Percentiles rank a stretch among this genome's conserved stretches.
Conservation (phyloP, 371 early-diverging fungal species). For the Umbelopsis sp. region DNA sequence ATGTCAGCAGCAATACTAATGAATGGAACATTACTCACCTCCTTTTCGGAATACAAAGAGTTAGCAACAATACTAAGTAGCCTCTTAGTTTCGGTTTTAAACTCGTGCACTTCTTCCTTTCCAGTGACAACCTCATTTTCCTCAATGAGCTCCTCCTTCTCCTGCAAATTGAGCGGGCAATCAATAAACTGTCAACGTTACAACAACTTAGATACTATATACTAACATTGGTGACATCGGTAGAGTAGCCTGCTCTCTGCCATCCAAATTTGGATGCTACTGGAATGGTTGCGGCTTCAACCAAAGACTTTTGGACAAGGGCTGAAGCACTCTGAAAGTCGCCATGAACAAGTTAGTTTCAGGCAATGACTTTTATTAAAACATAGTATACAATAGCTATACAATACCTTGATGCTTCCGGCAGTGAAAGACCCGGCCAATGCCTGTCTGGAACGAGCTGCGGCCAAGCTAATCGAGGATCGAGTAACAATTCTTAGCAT, state of each 20-base stretch:
- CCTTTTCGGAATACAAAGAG: constrained; percentile 88
- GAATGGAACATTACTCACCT: constrained; percentile 43
- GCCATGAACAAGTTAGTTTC: not conserved
- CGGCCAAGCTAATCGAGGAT: not conserved
- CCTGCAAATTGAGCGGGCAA: not conserved
- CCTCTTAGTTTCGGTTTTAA: constrained; percentile 86
- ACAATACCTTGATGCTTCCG: constrained; percentile 11
- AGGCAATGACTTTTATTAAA: not conserved
- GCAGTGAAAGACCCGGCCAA: constrained; percentile 2
- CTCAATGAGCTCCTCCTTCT: constrained; percentile 5
- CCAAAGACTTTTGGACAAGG: not conserved
- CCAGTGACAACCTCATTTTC: constrained; percentile 41
- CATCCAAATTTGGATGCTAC: not conserved
- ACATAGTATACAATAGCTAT: not conserved
- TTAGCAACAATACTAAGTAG: constrained; percentile 86
- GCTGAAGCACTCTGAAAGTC: constrained; percentile 4
- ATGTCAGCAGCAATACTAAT: no score
- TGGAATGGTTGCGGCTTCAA: constrained; percentile 6
- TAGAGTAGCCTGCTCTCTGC: constrained; percentile 1
- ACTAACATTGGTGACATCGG: not conserved
- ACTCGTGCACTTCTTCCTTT: constrained; percentile 59
- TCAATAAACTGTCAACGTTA: not conserved
- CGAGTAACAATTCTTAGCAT: constrained; percentile 17
- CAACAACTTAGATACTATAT: not conserved
- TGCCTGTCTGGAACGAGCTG: not conserved